Percentiles rank a stretch among this genome's conserved stretches.
Conservation (phyloP, 2,329 filamentous ascomycete genomes). For the Penicillium oxalicum region DNA sequence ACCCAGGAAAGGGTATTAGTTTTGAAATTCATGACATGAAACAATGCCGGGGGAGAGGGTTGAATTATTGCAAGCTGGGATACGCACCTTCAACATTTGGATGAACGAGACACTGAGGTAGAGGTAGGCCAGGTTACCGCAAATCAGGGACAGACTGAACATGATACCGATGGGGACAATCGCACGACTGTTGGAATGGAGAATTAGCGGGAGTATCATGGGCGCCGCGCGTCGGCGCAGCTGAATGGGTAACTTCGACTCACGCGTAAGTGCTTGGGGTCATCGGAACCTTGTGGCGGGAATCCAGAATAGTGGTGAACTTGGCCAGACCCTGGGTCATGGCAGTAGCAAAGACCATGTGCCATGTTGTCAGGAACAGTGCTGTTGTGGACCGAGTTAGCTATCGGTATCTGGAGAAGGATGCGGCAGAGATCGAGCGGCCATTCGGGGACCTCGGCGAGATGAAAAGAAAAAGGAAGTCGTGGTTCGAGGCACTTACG, state of each 20-base stretch:
- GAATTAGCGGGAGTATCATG: neutral
- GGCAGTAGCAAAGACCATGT: conserved; percentile 81
- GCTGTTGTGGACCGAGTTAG: conserved; percentile 23
- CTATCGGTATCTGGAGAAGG: neutral
- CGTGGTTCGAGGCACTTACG: conserved; percentile 31
- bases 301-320: conserved; percentile 82
- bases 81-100: conserved; percentile 87
- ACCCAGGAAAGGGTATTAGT: neutral
- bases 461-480: too few relatives aligned
- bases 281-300: conserved; percentile 94
- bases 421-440: neutral
- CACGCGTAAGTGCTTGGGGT: conserved; percentile 76
- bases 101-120: conserved; percentile 96
- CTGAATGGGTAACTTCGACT: conserved; percentile 4
- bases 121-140: conserved; percentile 90
- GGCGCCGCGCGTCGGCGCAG: neutral
- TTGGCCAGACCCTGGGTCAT: conserved; percentile 90
- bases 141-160: conserved; percentile 94
- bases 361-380: conserved; percentile 81
- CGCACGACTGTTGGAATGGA: conserved; percentile 50
- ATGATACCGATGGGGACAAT: conserved; percentile 93
- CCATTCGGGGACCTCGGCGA: too few relatives aligned
- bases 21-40: neutral
- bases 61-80: neutral
- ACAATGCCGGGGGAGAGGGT: too few relatives aligned